Base-by-base conservation (phyloP, 2,329 filamentous ascomycete species). In the Aspergillus sp. region DNA sequence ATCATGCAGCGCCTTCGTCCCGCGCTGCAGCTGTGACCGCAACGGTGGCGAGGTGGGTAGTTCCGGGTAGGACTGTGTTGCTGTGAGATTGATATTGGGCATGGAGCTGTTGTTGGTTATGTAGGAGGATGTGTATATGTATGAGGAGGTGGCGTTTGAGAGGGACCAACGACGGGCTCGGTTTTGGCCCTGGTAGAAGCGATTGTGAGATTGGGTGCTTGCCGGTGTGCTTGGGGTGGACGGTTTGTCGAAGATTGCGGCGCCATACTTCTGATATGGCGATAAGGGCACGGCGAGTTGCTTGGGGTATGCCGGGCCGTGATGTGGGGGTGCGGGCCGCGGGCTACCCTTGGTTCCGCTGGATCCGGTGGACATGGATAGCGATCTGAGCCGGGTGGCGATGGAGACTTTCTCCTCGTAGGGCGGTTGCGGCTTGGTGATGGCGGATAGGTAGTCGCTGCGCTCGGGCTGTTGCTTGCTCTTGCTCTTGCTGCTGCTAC, bases 201-300 rank as follows among this genome's bases (percentile, higher is more conserved):
- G 54, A 3, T 53, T 17, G 49, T 15, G 50, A 32, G 53, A 53
- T 30, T 51, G 57, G 43, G 53, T 52, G 17, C 57, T 59, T 43
- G 60, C 62, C 17, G 54, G 47, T 41, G 57, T 57, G 13, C 15
- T 22, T 57, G 56, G 13, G 55, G 49, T 9, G 25, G 25, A 30
- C 12, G 25, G 10, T 30, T 58, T 55, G n/a, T 66, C 65, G 62
- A 65, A 70, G 38, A 66, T 61, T 3, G 61, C 55, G 0, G 65
- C 48, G 5, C 65, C 67, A 25, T 69, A 64, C 42, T 65, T 64
- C 48, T 70, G 68, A 37, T 70, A 70, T 1, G 62, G 54, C 0
- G 65, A 62, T 7, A 66, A 53, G 2, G 65, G 67, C 2, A 68
- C 62, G 1, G 64, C 64, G 2, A 63, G 55, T 39, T 65, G 64